Evolutionary conservation across 2,329 filamentous ascomycete genomes (phyloP), one percentile per base, ranked within the genome.

Genomic region (Alternaria hordeiaustralica): DNA sequence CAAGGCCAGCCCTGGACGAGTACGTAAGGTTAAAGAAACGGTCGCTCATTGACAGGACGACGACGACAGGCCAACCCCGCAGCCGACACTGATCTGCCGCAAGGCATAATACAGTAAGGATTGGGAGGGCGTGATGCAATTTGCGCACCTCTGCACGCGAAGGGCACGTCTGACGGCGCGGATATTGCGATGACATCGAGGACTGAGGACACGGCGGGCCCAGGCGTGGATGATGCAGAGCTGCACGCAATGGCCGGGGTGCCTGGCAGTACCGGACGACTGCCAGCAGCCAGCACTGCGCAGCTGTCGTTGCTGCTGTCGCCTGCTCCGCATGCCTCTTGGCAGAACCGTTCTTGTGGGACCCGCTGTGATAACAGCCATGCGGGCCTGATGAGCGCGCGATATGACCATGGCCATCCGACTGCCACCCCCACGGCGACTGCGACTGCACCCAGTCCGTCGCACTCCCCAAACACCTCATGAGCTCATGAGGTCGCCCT

Each of bases 391-490:
- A 73, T 75, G 75, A 71, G 70, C 72, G 63, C n/a, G 64, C 62
- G 72, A 75, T 76, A 77, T 78, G 75, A 78, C 73, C 69, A 74
- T 66, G 26, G 60, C 65, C 58, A 69, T 71, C 49, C 60, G 58
- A 50, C 62, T 57, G 55, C 58, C 58, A 61, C 71, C 68, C 69
- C 71, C 69, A 73, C 72, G 64, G 64, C 67, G 33, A 36, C 33
- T 36, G 15, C 36, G 23, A 20, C 11, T 36, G 20, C 13, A n/a
- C 20, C 20, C 36, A 41, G 36, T 41, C 36, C 36, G n/a, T 41
- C 36, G 36, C 36, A 41, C 36, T 41, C 49, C 30, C 49, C 30
- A 23, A 53, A n/a, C 49, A 53, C 30, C 20, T 36, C 20, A 25
- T 36, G 20, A 36, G 49, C 44, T 46, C 44, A 41, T 18, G 36